Base-by-base conservation (phyloP, 176 grass and related monocot genomes). In the Eleusine indica region DNA sequence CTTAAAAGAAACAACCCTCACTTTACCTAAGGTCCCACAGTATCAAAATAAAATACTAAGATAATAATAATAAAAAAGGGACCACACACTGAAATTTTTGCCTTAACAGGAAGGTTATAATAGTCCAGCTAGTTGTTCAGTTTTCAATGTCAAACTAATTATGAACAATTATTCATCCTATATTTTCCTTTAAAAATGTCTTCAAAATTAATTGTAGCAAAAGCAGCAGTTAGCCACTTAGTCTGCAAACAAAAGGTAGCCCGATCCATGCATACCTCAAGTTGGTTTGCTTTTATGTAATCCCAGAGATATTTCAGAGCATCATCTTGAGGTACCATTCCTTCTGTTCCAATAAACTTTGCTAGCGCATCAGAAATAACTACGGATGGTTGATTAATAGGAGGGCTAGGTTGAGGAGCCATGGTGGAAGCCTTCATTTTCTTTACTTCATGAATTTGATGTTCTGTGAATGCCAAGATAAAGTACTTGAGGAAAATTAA, bases 221-320 rank as follows among this genome's bases (percentile, higher is more conserved):
- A 87, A 78, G 15, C 66, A 82, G 21, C 41, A 30, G 13, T 18
- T 70, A 30, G 37, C 19, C 25, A 30, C 4, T 18, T 70, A 30
- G 35, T 40, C 18, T 54, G 60, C 70, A 69, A 75, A 40, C 43
- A 79, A 63, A 74, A 83, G 6, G n/a, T 25, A 86, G 66, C 25
- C 10, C 39, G 3, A 61, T 49, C 3, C 62, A 74, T 49, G 8
- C 62, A 74, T 92, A 97, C 95, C 88, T 97, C 92, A 12, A 97
- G 92, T 52, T 94, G 78, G 80, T 97, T 97, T 70, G 95, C 78
- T 75, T 97, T 97, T 88, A 91, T 85, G 74, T 97, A 97, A 85
- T 94, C 92, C 82, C 90, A 94, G 47, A 97, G 79, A 81, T 80
- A 90, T 65, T 85, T 97, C 22, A 89, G 70, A 70, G 90, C 92